Evolutionary conservation across 768 basidiomycete genomes (phyloP).

Genomic region (Amanita rubescens): DNA sequence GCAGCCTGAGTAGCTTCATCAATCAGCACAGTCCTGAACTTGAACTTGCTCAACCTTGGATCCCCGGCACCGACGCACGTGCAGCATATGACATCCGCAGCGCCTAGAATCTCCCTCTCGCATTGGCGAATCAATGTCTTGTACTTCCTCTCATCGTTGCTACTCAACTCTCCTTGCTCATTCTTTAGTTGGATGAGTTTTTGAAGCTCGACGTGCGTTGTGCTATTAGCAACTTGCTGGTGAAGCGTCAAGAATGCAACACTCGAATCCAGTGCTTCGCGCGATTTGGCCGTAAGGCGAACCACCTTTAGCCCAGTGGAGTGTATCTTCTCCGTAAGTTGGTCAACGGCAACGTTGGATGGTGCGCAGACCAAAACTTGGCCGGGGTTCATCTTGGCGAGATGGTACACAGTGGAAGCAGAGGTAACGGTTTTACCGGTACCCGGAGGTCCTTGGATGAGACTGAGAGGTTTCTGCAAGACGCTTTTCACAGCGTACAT

Average conservation of each 20-base stretch:
- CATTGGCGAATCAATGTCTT: constrained; percentile 92
- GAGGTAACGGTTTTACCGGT: constrained; percentile 99
- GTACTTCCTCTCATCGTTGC: constrained; percentile 95
- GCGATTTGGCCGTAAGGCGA: constrained; percentile 94
- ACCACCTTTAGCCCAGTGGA: constrained; percentile 98
- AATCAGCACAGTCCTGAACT: constrained; percentile 97
- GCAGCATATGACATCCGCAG: constrained; percentile 96
- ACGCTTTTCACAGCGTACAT: constrained; percentile 99
- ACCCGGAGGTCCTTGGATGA: constrained; percentile 98
- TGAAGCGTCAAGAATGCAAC: constrained; percentile 92
- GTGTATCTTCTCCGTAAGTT: constrained; percentile 98
- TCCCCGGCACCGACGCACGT: constrained; percentile 98
- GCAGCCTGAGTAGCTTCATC: constrained; percentile 99
- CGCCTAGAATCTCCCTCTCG: constrained; percentile 94
- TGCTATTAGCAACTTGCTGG: constrained; percentile 95
- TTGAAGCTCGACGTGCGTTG: constrained; percentile 92
- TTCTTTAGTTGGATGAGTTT: constrained; percentile 98
- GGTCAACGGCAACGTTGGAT: constrained; percentile 98
- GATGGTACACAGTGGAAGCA: constrained; percentile 96
- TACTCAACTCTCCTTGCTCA: constrained; percentile 95
- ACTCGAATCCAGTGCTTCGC: constrained; percentile 96
- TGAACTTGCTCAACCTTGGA: constrained; percentile 91
- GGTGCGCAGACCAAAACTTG: constrained; percentile 99
- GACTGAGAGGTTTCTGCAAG: constrained; percentile 91
- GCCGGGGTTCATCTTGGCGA: constrained; percentile 99